Evolutionary conservation across 495 filamentous ascomycete species (phyloP), one percentile per base, ranked within the genome.

Genomic region (Lepraria neglecta): DNA sequence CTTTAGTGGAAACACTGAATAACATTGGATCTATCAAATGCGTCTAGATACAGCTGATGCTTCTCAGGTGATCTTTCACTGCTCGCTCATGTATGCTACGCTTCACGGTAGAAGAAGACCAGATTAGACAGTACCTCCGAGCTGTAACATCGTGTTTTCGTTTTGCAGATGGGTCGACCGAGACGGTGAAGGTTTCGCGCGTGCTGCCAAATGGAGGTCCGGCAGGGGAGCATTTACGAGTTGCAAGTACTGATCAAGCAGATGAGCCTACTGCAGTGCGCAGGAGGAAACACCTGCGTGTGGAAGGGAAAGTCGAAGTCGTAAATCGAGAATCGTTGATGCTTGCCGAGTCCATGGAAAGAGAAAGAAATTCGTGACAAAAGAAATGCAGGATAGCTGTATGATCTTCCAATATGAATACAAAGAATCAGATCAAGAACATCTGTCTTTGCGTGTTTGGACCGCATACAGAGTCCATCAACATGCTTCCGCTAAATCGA

Each of bases 11-110:
- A 28, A 50, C 9, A 52, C 5, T 11, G 17, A 54, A 47, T 56
- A 21, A 40, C 24, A 38, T 47, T 40, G 50, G n/a, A 46, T 61
- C 59, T 61, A 61, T 56, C 59, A 56, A 61, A 61, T 61, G 50
- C 50, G 53, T 61, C 50, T 61, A 61, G 51, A 47, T 61, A 47
- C 59, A 61, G 38, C 40, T 24, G 21, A 55, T 54, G 27, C 17
- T 52, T 21, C 33, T 60, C 35, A 35, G 30, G 27, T 43, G 46
- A n/a, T 43, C 46, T 30, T 30, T 50, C 46, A 52, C 40, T 60
- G 58, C 46, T 60, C 33, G 58, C 50, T 52, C 33, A 52, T 52
- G 33, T 45, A 52, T 51, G 46, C 35, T 21, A 60, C 12, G 33
- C 46, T 28, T 60, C 45, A 21, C 35, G 9, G n/a, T 19, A 51